phyloP scores from a whole-genome alignment of 495 filamentous ascomycete species.

The Neurospora terricola region DNA sequence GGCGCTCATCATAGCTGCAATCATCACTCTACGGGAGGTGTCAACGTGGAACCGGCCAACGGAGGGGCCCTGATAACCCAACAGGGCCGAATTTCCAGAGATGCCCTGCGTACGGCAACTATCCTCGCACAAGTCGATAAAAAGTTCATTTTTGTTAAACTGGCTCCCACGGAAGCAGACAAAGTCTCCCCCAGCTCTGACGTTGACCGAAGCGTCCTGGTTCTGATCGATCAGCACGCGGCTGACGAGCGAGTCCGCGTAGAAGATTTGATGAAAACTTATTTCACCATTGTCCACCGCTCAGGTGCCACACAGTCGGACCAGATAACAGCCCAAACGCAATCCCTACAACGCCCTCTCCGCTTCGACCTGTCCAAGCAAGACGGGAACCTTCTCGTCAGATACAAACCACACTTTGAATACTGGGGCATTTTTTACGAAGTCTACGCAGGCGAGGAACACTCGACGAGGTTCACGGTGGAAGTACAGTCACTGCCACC shows the following conservation, averaged over 20 bases:
- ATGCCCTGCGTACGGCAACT: slow-evolving; percentile 48
- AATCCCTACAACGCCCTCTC: slow-evolving; percentile 41
- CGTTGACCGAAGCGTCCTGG: slow-evolving; percentile 31
- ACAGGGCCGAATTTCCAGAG: slow-evolving; percentile 54
- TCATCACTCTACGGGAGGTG: neutral
- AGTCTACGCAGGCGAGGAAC: slow-evolving; percentile 5
- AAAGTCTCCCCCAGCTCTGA: neutral
- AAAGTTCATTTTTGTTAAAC: slow-evolving; percentile 75
- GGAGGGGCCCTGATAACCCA: slow-evolving; percentile 8
- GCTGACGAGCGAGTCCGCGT: slow-evolving; percentile 83
- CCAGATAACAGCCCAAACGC: slow-evolving; percentile 8
- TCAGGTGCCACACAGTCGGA: neutral
- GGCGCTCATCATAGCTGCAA: neutral
- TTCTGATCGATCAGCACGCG: slow-evolving; percentile 89
- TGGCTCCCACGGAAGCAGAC: slow-evolving; percentile 20
- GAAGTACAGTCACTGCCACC: slow-evolving; percentile 52
- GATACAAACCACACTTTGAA: slow-evolving; percentile 45
- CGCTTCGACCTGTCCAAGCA: slow-evolving; percentile 48
- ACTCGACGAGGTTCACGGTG: slow-evolving; percentile 20
- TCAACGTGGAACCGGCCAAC: slow-evolving; percentile 4
- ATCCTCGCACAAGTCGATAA: slow-evolving; percentile 77
- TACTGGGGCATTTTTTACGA: slow-evolving; percentile 65
- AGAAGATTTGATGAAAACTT: slow-evolving; percentile 49
- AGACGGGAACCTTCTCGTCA: slow-evolving; percentile 48
- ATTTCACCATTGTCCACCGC: slow-evolving; percentile 16